Conservation (phyloP, 1,139 yeast genomes). For the Arxiozyma heterogenica region DNA sequence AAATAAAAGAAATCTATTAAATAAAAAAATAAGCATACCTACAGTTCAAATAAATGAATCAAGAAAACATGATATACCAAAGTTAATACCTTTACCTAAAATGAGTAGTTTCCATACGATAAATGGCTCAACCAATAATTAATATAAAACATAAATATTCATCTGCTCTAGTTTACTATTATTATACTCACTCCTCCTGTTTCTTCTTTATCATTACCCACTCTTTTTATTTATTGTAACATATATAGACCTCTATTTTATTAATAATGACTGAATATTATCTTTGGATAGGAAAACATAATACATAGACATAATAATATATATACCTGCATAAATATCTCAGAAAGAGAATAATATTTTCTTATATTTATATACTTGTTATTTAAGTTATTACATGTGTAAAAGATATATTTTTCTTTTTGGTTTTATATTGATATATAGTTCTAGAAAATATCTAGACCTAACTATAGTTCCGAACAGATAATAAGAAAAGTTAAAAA, state of each 20-base stretch:
- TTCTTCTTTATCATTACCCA: background rate
- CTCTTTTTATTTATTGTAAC: background rate
- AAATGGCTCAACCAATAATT: slow-evolving; percentile 11
- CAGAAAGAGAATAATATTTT: background rate
- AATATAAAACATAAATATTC: background rate
- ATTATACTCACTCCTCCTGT: background rate
- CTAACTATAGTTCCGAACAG: background rate
- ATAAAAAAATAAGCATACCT: background rate
- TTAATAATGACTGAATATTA: no score
- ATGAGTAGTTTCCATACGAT: slow-evolving; percentile 23
- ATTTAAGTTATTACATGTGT: slow-evolving; percentile 1
- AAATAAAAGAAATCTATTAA: background rate
- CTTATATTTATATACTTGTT: background rate
- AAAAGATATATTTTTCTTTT: background rate
- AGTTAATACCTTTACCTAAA: slow-evolving; percentile 13
- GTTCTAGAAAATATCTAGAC: background rate
- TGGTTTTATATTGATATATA: no score
- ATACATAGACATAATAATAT: background rate
- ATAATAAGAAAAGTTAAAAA: no score
- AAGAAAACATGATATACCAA: background rate
- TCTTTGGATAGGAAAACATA: background rate
- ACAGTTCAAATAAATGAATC: background rate
- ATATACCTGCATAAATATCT: background rate
- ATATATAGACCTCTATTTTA: background rate
- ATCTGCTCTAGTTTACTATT: background rate